phyloP scores from a whole-genome alignment of 139 green algal species.

The Haematococcus lacustris region DNA sequence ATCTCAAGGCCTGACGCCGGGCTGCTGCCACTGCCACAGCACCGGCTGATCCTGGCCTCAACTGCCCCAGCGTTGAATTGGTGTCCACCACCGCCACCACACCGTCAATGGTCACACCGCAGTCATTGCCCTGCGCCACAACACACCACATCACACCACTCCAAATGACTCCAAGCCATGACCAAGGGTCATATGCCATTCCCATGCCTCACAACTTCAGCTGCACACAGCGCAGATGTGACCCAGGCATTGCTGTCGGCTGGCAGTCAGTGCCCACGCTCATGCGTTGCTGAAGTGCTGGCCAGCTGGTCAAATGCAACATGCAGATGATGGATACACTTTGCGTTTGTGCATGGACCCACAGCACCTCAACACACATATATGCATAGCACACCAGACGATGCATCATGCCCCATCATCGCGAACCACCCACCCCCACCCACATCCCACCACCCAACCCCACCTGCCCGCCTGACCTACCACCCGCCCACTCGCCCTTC shows the following conservation, averaged over 20 bases:
- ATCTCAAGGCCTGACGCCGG: no score
- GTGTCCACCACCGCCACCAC: conserved; percentile 34
- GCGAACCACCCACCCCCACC: not conserved
- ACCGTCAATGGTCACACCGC: conserved; percentile 41
- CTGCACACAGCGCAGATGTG: not conserved
- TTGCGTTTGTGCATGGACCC: no score
- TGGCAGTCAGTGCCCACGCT: not conserved
- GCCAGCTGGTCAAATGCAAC: no score
- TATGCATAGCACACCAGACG: no score
- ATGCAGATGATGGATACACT: no score
- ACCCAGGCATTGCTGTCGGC: no score
- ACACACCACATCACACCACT: no score
- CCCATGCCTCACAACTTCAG: not conserved
- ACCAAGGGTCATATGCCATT: not conserved
- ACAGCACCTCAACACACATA: no score
- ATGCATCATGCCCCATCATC: not conserved
- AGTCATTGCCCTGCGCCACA: conserved; percentile 56
- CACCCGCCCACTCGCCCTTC: not conserved
- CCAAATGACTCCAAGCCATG: not conserved
- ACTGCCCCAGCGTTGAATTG: no score
- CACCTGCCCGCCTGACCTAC: not conserved
- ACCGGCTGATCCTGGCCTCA: no score
- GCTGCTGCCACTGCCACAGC: no score
- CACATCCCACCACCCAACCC: not conserved
- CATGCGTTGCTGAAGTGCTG: not conserved